phyloP scores from a whole-genome alignment of 2,329 filamentous ascomycete genomes.

The Macrophomina pseudophaseolina region DNA sequence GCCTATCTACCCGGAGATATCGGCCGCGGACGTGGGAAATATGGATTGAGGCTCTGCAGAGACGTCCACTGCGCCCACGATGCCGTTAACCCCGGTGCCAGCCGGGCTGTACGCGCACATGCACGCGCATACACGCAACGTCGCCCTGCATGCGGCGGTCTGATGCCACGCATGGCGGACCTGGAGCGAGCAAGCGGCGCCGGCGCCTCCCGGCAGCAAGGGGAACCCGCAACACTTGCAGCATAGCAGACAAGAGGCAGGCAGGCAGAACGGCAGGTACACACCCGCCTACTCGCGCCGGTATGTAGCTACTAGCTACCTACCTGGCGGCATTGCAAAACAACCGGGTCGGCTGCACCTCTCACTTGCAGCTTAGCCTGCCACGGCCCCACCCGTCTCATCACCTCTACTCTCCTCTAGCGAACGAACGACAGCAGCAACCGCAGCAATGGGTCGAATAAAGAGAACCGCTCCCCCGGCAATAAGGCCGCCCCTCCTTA shows the following conservation, averaged over 20 bases:
- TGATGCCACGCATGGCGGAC: too few relatives aligned
- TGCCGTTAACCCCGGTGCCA: background rate
- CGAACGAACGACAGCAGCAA: background rate
- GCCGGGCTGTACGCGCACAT: background rate
- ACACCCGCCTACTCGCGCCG: too few relatives aligned
- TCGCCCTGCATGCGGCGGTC: too few relatives aligned
- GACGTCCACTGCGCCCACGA: background rate
- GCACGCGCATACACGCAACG: background rate
- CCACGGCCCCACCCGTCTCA: constrained; percentile 3
- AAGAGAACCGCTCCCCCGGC: background rate
- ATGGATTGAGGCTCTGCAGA: background rate
- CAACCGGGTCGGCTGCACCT: background rate
- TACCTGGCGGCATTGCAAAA: background rate
- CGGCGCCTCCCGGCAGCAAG: background rate
- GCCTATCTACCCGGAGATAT: constrained; percentile 6
- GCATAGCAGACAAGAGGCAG: background rate
- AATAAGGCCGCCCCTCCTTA: background rate
- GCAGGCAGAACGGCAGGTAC: background rate
- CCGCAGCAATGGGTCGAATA: background rate
- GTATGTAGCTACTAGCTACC: too few relatives aligned
- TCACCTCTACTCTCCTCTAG: background rate
- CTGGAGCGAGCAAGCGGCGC: too few relatives aligned
- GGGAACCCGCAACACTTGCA: background rate
- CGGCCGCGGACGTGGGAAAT: background rate
- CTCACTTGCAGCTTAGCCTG: constrained; percentile 9